Conservation (phyloP, 352 stramenopile species). For the Phytophthora melonis region DNA sequence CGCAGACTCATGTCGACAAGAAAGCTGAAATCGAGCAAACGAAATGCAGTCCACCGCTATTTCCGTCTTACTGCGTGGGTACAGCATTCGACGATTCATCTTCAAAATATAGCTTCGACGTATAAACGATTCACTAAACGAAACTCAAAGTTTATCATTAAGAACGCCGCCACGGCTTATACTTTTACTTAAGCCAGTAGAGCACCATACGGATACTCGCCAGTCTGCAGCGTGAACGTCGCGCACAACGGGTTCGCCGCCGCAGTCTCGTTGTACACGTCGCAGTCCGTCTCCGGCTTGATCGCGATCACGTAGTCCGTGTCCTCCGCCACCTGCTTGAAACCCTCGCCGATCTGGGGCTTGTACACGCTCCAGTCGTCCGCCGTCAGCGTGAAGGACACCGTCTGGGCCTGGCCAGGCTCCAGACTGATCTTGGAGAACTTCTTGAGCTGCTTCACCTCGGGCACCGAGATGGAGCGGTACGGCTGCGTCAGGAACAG, state of each 20-base stretch:
- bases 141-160: neutral
- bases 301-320: conserved; percentile 1
- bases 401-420: neutral
- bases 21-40: neutral
- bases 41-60: neutral
- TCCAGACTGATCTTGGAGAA: conserved; percentile 59
- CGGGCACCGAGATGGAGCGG: conserved; percentile 65
- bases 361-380: conserved; percentile 1
- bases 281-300: conserved; percentile 5
- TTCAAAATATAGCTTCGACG: neutral
- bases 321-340: conserved; percentile 2
- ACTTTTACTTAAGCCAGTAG: too few relatives aligned
- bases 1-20: conserved; percentile 67
- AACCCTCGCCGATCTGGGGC: neutral
- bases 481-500: conserved; percentile 77
- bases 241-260: conserved; percentile 3
- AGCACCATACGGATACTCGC: conserved; percentile 16
- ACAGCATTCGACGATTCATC: neutral
- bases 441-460: conserved; percentile 84
- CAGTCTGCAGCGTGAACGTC: neutral
- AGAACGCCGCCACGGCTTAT: too few relatives aligned
- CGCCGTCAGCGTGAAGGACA: neutral
- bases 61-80: neutral
- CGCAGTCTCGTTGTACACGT: conserved; percentile 1
- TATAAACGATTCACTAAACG: too few relatives aligned